Conservation (phyloP, 2,329 filamentous ascomycete genomes). For the Eurotiales sp. region DNA sequence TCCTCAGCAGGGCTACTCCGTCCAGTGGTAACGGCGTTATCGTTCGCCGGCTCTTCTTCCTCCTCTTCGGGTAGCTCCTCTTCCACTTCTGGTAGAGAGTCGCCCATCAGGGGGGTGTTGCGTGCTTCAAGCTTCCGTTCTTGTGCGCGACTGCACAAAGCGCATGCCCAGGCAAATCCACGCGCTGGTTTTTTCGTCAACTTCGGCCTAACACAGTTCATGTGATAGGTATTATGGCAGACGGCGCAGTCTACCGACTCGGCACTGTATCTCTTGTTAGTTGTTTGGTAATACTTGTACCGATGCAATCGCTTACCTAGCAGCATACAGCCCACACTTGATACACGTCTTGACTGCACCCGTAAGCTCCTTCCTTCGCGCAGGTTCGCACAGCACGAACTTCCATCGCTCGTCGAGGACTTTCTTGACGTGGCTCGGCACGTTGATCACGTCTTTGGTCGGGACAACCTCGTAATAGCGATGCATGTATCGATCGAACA, state of each 20-base stretch:
- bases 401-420: constrained; percentile 95
- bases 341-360: constrained; percentile 96
- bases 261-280: constrained; percentile 58
- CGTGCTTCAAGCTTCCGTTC: constrained; percentile 88
- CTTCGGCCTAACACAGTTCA: constrained; percentile 93
- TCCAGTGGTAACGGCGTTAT: constrained; percentile 53
- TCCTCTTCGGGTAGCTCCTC: constrained; percentile 64
- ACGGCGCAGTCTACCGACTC: constrained; percentile 97
- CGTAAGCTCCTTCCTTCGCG: constrained; percentile 89
- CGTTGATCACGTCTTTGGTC: constrained; percentile 88
- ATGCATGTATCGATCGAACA: constrained; percentile 97
- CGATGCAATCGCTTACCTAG: no score
- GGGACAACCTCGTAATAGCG: constrained; percentile 97
- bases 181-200: constrained; percentile 93
- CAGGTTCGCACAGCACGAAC: constrained; percentile 90
- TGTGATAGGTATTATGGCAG: constrained; percentile 93
- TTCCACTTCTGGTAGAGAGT: constrained; percentile 50
- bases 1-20: constrained; percentile 61
- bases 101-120: constrained; percentile 70
- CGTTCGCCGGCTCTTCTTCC: constrained; percentile 60
- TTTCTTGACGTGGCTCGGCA: constrained; percentile 90
- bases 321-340: constrained; percentile 84
- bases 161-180: constrained; percentile 97
- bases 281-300: not conserved
- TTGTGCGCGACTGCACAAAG: constrained; percentile 91